These are phyloP conservation scores for Alternaria hordeiaustralica DNA, from an alignment of 2,329 filamentous ascomycete genomes.

Conservation along the genomic window DNA sequence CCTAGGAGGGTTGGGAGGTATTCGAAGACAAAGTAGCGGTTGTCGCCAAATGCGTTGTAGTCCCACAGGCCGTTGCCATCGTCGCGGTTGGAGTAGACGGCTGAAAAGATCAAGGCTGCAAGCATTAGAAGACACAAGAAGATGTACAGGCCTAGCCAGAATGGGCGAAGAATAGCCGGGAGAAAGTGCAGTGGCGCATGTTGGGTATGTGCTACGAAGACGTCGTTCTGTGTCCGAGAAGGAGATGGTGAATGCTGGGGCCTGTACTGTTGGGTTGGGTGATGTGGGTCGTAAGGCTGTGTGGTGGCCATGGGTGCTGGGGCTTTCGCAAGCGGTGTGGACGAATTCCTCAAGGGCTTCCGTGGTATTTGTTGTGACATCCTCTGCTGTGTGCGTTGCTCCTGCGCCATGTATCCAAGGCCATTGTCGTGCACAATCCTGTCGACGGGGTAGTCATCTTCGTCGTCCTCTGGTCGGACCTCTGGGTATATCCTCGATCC, in stretches of 20 bases:
- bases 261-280: constrained; percentile 1
- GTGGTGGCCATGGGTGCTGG: constrained; percentile 9
- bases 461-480: constrained; percentile 20
- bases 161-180: constrained; percentile 72
- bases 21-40: constrained; percentile 83
- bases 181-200: constrained; percentile 66
- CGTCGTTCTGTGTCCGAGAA: constrained; percentile 40
- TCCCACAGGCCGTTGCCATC: constrained; percentile 69
- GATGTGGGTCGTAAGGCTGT: constrained; percentile 5
- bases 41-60: constrained; percentile 73
- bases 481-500: constrained; percentile 59
- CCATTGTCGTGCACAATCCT: constrained; percentile 54
- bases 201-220: constrained; percentile 58
- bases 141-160: constrained; percentile 67
- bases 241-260: constrained; percentile 16
- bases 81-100: constrained; percentile 50
- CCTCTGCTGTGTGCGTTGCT: constrained; percentile 38
- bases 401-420: constrained; percentile 46
- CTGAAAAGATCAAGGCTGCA: constrained; percentile 73
- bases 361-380: constrained; percentile 35
- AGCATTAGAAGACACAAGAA: constrained; percentile 73
- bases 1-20: constrained; percentile 82
- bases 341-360: constrained; percentile 22
- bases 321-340: constrained; percentile 9
- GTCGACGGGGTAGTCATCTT: constrained; percentile 58